Percentiles rank a stretch among this genome's conserved stretches.
Evolutionary conservation across 2,329 filamentous ascomycete species (phyloP).

Genomic region (Pseudodiploospora longispora): DNA sequence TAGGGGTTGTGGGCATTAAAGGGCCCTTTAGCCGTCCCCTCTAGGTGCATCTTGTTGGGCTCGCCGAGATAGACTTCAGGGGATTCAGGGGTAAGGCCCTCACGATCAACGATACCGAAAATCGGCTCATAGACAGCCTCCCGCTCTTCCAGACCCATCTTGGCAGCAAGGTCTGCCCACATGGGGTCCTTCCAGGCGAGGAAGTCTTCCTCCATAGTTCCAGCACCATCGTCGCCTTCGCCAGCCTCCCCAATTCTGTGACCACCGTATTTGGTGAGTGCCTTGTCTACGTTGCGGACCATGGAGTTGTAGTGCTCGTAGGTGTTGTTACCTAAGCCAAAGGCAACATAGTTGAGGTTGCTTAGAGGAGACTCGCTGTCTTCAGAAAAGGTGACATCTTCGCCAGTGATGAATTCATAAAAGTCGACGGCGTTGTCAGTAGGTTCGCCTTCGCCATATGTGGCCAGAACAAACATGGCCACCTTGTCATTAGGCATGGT

Average conservation of each 20-base stretch:
- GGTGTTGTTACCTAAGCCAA: slow-evolving; percentile 97
- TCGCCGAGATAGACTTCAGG: slow-evolving; percentile 88
- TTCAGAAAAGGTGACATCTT: slow-evolving; percentile 75
- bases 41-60: slow-evolving; percentile 91
- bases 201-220: slow-evolving; percentile 99
- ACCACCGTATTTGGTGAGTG: slow-evolving; percentile 73
- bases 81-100: slow-evolving; percentile 64
- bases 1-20: slow-evolving; percentile 97
- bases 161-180: slow-evolving; percentile 78
- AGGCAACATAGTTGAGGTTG: slow-evolving; percentile 87
- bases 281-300: slow-evolving; percentile 84
- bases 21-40: slow-evolving; percentile 74
- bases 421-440: slow-evolving; percentile 99
- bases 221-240: slow-evolving; percentile 94
- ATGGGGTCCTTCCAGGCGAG: slow-evolving; percentile 98
- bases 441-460: slow-evolving; percentile 96
- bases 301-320: slow-evolving; percentile 99
- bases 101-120: slow-evolving; percentile 72
- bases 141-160: slow-evolving; percentile 86
- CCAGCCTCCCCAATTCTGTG: slow-evolving; percentile 79
- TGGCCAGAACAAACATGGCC: slow-evolving; percentile 90
- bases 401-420: slow-evolving; percentile 86
- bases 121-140: slow-evolving; percentile 94
- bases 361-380: slow-evolving; percentile 59
- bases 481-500: slow-evolving; percentile 82